These are phyloP conservation scores for Cercophora samala DNA, from an alignment of 495 filamentous ascomycete species.

Conservation along the genomic window DNA sequence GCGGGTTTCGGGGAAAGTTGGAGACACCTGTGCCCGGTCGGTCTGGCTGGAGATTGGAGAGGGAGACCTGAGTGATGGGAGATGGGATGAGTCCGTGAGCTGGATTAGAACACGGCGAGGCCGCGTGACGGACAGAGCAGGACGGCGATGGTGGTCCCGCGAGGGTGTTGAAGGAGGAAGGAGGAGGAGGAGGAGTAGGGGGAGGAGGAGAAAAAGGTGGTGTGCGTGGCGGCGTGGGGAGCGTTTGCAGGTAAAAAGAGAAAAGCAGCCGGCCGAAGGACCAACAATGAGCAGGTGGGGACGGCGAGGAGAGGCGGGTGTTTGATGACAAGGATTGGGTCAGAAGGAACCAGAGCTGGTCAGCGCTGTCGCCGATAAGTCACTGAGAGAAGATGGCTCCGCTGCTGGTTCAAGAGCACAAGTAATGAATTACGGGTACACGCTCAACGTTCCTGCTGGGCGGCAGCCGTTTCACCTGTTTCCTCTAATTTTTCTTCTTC, in stretches of 20 bases:
- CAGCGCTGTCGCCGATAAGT: background rate
- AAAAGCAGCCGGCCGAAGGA: slow-evolving; percentile 4
- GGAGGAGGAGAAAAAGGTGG: slow-evolving; percentile 9
- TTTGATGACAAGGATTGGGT: slow-evolving; percentile 20
- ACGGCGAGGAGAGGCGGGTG: slow-evolving; percentile 16
- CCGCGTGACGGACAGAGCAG: slow-evolving; percentile 3
- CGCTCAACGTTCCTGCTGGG: background rate
- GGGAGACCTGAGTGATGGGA: background rate
- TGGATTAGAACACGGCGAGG: slow-evolving; percentile 4
- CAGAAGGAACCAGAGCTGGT: slow-evolving; percentile 6
- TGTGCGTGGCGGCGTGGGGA: slow-evolving; percentile 4
- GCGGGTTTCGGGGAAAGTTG: background rate
- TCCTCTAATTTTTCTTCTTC: background rate
- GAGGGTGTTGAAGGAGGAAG: slow-evolving; percentile 6
- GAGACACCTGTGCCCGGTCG: background rate
- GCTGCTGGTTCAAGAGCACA: background rate
- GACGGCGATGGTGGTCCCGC: background rate
- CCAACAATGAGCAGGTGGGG: slow-evolving; percentile 14
- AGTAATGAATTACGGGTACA: too few species aligned
- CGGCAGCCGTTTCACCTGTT: background rate
- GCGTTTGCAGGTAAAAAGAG: slow-evolving; percentile 19
- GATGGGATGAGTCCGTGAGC: background rate
- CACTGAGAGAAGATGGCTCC: background rate
- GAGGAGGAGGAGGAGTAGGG: slow-evolving; percentile 9
- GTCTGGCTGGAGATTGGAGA: background rate